Conservation (phyloP, 352 stramenopile genomes). For the Peronospora farinosa region DNA sequence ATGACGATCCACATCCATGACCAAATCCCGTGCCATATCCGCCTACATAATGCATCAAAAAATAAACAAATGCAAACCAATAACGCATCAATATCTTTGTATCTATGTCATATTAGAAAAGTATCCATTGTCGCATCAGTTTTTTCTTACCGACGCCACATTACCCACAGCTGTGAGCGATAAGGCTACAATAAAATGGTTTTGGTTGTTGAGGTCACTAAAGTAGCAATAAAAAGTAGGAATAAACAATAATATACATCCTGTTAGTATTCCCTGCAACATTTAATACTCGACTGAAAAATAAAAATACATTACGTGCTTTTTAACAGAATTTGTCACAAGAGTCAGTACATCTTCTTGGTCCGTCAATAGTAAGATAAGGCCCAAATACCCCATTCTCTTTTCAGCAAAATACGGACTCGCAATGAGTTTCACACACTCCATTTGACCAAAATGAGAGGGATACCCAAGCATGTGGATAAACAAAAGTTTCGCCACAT, state of each 20-base stretch:
- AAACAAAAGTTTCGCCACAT: constrained; percentile 99
- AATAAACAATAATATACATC: too few species aligned
- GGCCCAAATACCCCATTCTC: constrained; percentile 95
- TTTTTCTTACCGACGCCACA: constrained; percentile 84
- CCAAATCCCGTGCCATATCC: constrained; percentile 97
- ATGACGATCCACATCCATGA: constrained; percentile 96
- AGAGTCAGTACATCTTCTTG: constrained; percentile 99
- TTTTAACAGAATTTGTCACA: constrained; percentile 99
- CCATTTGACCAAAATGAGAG: constrained; percentile 99
- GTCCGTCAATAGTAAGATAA: constrained; percentile 98
- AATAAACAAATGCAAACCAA: neutral
- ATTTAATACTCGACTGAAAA: too few species aligned
- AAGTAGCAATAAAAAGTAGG: neutral
- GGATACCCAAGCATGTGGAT: constrained; percentile 99
- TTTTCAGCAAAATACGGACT: constrained; percentile 99
- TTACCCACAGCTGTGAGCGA: constrained; percentile 97
- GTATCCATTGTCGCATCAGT: neutral
- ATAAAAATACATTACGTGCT: constrained; percentile 39
- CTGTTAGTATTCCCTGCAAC: too few species aligned
- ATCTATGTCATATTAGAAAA: too few species aligned
- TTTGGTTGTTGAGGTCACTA: constrained; percentile 90
- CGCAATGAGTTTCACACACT: constrained; percentile 99
- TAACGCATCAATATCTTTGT: neutral
- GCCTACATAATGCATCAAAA: constrained; percentile 33
- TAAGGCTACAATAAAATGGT: constrained; percentile 94